Conservation (phyloP, 2,329 filamentous ascomycete genomes). For the Remersonia thermophila region DNA sequence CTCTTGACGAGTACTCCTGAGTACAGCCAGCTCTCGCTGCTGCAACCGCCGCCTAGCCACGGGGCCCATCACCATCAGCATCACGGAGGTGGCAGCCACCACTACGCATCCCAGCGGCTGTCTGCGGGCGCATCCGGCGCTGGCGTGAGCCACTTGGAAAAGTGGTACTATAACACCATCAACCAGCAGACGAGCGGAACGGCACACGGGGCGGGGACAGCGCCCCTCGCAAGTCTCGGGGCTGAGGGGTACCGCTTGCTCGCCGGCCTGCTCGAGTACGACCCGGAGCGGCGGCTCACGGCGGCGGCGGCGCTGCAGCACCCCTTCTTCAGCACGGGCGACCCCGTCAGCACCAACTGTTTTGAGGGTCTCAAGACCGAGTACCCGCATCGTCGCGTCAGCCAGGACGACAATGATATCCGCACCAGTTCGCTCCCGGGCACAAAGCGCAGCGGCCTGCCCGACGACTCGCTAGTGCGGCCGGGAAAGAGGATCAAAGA, state of each 20-base stretch:
- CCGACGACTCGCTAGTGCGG: constrained; percentile 62
- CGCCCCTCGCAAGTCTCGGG: constrained; percentile 48
- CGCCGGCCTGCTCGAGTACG: constrained; percentile 76
- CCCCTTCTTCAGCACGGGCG: constrained; percentile 70
- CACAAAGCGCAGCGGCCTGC: constrained; percentile 76
- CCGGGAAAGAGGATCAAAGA: constrained; percentile 53
- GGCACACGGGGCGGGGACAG: constrained; percentile 28
- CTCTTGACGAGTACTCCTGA: constrained; percentile 77
- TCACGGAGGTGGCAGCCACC: constrained; percentile 37
- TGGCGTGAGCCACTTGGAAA: constrained; percentile 49
- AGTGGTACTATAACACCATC: constrained; percentile 65
- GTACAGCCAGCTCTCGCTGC: constrained; percentile 54
- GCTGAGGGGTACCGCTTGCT: constrained; percentile 73
- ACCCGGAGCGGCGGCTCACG: constrained; percentile 77
- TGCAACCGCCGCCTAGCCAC: constrained; percentile 40
- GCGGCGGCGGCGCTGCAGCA: constrained; percentile 83
- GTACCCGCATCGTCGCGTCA: constrained; percentile 83
- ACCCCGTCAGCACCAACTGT: constrained; percentile 66
- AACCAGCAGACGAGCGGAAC: constrained; percentile 41
- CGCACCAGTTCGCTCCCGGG: constrained; percentile 79
- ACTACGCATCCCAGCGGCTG: constrained; percentile 29
- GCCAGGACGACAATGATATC: constrained; percentile 92
- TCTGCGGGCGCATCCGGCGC: constrained; percentile 17
- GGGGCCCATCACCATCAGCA: constrained; percentile 28
- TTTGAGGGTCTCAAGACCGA: constrained; percentile 82